A percentile compares a stretch with the other conserved stretches of the same genome.
phyloP scores from a whole-genome alignment of 257 asterid species.

The Nyctanthes arbortristis region DNA sequence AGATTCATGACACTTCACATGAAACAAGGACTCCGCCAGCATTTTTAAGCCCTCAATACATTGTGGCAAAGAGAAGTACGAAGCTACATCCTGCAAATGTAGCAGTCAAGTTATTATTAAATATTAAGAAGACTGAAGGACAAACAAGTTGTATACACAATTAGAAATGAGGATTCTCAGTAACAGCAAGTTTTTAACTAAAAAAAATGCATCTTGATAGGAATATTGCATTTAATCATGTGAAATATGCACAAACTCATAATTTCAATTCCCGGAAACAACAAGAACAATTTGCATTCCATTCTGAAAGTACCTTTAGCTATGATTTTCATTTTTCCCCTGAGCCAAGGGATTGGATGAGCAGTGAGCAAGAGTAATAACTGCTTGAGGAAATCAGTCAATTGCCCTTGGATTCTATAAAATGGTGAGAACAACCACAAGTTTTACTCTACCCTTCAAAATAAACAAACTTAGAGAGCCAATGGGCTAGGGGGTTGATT shows the following conservation, averaged over 20 bases:
- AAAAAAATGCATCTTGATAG: background rate
- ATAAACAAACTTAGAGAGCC: conserved; percentile 2
- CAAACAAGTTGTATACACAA: background rate
- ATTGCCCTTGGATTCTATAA: conserved; percentile 2
- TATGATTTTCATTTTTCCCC: background rate
- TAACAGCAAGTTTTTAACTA: background rate
- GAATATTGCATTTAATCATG: background rate
- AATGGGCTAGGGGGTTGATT: background rate
- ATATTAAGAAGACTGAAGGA: conserved; percentile 15
- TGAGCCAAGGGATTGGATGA: conserved; percentile 1
- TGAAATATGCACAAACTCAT: background rate
- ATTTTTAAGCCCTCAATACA: conserved; percentile 90
- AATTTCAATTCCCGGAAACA: background rate
- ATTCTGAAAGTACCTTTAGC: background rate
- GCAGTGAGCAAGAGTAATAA: background rate
- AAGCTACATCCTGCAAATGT: conserved; percentile 60
- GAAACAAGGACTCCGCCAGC: conserved; percentile 84
- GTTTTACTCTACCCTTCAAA: too few species aligned
- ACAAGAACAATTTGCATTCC: conserved; percentile 1
- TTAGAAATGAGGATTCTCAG: background rate
- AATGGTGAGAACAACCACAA: conserved; percentile 12
- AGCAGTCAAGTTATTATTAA: conserved; percentile 12
- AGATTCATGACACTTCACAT: conserved; percentile 55
- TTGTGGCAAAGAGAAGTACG: conserved; percentile 71
- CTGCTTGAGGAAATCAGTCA: background rate